Base-by-base conservation (phyloP, 768 basidiomycete genomes). In the Phlegmacium glaucopus region DNA sequence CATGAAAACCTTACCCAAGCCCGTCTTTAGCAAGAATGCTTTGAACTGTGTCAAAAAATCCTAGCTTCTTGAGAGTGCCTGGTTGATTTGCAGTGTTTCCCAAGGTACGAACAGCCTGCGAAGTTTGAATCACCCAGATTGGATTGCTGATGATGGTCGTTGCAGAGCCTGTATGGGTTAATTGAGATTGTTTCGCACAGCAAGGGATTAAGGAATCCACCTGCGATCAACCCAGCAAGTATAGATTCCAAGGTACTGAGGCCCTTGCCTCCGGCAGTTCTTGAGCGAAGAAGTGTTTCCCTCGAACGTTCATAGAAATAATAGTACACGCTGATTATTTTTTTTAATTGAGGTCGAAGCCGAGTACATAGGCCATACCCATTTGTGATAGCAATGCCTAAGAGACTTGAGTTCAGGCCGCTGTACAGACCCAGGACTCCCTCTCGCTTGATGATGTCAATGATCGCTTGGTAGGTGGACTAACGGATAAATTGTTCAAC, bases 61-160 rank as follows among this genome's bases (percentile, higher is more conserved):
- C 77, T 17, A 84, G 77, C 50, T 80, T 82, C 60, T 71, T 76
- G 39, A 68, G 61, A 6, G 66, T 49, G 8, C 56, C 62, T 25
- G 61, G 48, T 9, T 64, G 54, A 32, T 68, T 55, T 8, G 64
- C 32, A 36, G 70, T 67, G 6, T 64, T 32, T 30, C 74, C 61
- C 65, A 82, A 65, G 28, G 79, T 82, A 42, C 74, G 77, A 27
- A 87, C 85, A 8, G 88, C 85, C 63, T 95, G 93, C 7, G 86
- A 85, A 5, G 92, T 93, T 63, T 98, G 94, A 16, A 98, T 76
- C 40, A 96, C 93, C 96, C 96, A 99, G 50, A 98, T 87, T 3
- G 95, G 95, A 67, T 98, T 97, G 63, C 83, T 88, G 52, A 90
- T 76, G 53, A 95, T 67, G 4, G 92, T 88, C 3, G 95, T 96